A percentile compares a stretch with the other conserved stretches of the same genome.
phyloP scores from a whole-genome alignment of 2,329 filamentous ascomycete genomes.

The Rhynchosporium secalis region DNA sequence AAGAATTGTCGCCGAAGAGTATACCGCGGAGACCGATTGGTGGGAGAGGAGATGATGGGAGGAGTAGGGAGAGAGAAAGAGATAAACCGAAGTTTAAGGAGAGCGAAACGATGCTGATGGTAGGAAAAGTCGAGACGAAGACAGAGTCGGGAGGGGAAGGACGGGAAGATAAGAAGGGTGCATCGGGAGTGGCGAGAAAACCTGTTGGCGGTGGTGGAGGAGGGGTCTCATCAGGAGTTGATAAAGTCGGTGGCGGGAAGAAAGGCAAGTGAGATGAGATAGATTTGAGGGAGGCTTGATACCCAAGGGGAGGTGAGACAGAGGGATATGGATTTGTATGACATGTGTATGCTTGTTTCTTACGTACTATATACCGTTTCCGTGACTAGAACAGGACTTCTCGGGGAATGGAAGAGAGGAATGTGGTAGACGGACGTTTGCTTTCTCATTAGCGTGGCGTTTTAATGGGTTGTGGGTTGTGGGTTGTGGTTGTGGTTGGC shows the following conservation, averaged over 20 bases:
- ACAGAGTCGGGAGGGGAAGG: not conserved
- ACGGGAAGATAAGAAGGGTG: conserved; percentile 5
- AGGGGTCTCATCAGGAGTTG: not conserved
- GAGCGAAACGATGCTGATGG: not conserved
- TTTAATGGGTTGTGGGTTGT: not conserved
- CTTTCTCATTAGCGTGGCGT: conserved; percentile 21
- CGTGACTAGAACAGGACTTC: not conserved
- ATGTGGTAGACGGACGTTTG: not conserved
- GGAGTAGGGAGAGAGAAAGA: not conserved
- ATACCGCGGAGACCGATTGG: conserved; percentile 9
- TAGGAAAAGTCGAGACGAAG: not conserved
- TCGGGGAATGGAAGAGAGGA: not conserved
- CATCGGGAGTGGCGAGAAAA: conserved; percentile 4
- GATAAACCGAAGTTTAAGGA: not conserved
- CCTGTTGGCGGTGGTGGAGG: conserved; percentile 11
- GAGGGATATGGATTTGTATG: not conserved
- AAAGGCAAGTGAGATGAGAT: conserved; percentile 7
- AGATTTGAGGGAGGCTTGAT: not conserved
- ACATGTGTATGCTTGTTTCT: not conserved
- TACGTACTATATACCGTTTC: not conserved
- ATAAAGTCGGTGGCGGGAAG: conserved; percentile 4
- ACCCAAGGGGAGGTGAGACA: not conserved
- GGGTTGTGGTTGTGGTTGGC: not conserved
- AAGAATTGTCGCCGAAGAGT: conserved; percentile 15
- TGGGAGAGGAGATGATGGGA: not conserved